A percentile compares a stretch with the other conserved stretches of the same genome.
phyloP scores from a whole-genome alignment of 1,284 basidiomycete genomes.

The Naganishia liquefaciens region DNA sequence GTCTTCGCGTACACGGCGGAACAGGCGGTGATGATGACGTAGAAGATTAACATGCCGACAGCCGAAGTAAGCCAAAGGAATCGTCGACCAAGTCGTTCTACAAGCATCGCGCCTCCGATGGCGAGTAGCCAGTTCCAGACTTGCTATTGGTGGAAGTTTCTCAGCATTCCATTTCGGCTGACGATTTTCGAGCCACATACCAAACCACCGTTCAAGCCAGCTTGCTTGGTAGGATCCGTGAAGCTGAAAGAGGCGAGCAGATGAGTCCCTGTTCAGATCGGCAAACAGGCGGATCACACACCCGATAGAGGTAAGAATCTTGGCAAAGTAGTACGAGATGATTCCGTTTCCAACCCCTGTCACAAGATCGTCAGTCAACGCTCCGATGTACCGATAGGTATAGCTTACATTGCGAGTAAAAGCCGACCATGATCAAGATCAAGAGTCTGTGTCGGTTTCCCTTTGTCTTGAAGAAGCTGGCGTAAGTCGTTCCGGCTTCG shows the following conservation, averaged over 20 bases:
- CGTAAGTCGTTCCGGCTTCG: constrained; percentile 28
- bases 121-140: constrained; percentile 33
- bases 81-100: constrained; percentile 43
- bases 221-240: constrained; percentile 61
- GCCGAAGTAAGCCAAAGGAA: constrained; percentile 42
- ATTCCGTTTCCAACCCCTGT: constrained; percentile 69
- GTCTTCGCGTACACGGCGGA: constrained; percentile 41
- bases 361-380: not conserved
- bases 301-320: constrained; percentile 69
- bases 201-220: constrained; percentile 70
- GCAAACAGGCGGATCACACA: not conserved
- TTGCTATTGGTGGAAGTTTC: not conserved
- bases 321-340: constrained; percentile 66
- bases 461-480: constrained; percentile 42
- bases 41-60: constrained; percentile 39
- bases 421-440: constrained; percentile 37
- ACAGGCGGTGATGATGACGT: constrained; percentile 40
- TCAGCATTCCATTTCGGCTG: not conserved
- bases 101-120: constrained; percentile 36
- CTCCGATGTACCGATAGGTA: not conserved
- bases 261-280: not conserved
- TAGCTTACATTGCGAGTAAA: constrained; percentile 1
- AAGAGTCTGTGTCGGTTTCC: constrained; percentile 45
- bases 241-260: constrained; percentile 50
- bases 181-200: constrained; percentile 38